phyloP scores from a whole-genome alignment of 2,329 filamentous ascomycete species.

The Colletotrichum sidae region DNA sequence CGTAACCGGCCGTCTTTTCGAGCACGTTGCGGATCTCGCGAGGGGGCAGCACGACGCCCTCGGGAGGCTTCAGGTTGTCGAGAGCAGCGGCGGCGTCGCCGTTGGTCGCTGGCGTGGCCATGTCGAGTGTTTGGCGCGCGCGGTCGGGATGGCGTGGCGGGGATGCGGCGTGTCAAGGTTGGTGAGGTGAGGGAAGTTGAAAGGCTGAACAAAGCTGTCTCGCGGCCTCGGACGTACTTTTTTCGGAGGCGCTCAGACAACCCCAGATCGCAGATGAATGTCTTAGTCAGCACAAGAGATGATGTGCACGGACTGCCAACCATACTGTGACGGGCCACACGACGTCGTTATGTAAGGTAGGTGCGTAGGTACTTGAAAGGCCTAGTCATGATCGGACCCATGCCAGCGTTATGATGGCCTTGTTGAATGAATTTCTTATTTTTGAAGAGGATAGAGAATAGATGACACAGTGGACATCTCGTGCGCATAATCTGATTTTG shows the following conservation, averaged over 20 bases:
- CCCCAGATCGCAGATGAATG: not conserved
- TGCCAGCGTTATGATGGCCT: too few relatives aligned
- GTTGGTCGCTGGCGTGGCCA: conserved; percentile 58
- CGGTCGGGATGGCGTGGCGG: conserved; percentile 37
- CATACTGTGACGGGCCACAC: not conserved
- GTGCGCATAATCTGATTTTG: too few relatives aligned
- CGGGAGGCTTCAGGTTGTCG: conserved; percentile 81
- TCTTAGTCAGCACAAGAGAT: conserved; percentile 15
- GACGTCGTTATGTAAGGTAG: too few relatives aligned
- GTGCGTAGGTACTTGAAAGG: too few relatives aligned
- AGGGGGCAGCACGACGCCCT: conserved; percentile 88
- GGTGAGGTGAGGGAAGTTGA: conserved; percentile 25
- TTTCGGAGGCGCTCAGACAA: conserved; percentile 23
- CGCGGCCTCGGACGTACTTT: not conserved
- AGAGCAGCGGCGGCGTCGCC: conserved; percentile 65
- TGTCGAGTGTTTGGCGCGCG: conserved; percentile 40
- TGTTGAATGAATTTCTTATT: too few relatives aligned
- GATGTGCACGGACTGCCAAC: not conserved
- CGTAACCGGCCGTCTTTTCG: conserved; percentile 95
- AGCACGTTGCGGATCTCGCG: conserved; percentile 86
- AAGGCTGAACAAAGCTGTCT: conserved; percentile 2
- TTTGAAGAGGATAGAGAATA: too few relatives aligned
- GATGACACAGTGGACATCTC: too few relatives aligned
- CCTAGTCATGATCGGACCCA: too few relatives aligned
- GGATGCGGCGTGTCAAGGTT: conserved; percentile 36